phyloP scores from a whole-genome alignment of 228 moss, liverwort and hornwort species.

The Sphagnum magellanicum region DNA sequence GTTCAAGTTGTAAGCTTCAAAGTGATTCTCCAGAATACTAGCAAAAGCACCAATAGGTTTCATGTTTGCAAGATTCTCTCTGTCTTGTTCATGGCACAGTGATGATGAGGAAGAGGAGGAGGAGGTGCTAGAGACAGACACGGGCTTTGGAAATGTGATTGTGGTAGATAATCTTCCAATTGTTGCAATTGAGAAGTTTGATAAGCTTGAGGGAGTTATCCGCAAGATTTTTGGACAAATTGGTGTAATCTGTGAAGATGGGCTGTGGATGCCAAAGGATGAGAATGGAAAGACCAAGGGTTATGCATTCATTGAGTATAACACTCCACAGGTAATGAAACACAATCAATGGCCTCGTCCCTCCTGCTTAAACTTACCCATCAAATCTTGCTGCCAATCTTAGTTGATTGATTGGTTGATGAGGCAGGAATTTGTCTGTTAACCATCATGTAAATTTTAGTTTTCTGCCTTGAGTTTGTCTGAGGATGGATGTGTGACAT shows the following conservation, averaged over 20 bases:
- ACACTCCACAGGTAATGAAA: conserved; percentile 65
- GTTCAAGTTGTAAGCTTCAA: no score
- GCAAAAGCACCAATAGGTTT: not conserved
- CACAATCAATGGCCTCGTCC: no score
- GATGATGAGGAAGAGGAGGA: conserved; percentile 98
- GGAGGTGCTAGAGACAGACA: conserved; percentile 81
- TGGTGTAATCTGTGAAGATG: conserved; percentile 74
- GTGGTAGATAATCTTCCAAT: conserved; percentile 88
- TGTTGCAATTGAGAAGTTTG: conserved; percentile 83
- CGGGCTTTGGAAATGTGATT: conserved; percentile 92
- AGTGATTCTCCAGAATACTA: no score
- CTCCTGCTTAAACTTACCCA: no score
- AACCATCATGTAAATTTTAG: no score
- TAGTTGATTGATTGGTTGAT: no score
- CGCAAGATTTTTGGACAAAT: conserved; percentile 97
- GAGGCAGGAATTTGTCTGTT: no score
- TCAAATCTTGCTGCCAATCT: no score
- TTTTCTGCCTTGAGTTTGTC: not conserved
- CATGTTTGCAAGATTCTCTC: not conserved
- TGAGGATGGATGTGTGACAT: not conserved
- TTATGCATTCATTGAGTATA: conserved; percentile 93
- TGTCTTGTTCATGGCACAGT: conserved; percentile 24
- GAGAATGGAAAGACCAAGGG: conserved; percentile 80
- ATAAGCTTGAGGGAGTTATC: conserved; percentile 91
- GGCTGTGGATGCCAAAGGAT: conserved; percentile 89